Base-by-base conservation (phyloP, 208 protist genomes). In the Trypanosomatidae sp. region DNA sequence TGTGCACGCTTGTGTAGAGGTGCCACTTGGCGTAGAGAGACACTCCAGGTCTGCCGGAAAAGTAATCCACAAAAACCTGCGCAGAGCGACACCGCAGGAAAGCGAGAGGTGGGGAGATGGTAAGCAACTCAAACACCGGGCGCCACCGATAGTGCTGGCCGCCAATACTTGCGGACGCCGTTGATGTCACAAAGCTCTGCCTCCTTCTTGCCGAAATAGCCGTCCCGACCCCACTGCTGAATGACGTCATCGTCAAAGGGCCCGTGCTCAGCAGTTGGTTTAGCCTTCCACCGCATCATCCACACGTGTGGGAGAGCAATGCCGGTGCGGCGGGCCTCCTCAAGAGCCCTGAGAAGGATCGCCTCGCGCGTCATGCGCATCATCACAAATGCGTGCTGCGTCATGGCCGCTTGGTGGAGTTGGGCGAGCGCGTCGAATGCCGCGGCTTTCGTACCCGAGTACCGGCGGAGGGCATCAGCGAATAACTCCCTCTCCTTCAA, bases 361-460 rank as follows among this genome's bases (percentile, higher is more conserved):
- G 78, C 73, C 60, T 86, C 79, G 8, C 82, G 82, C 33, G 55
- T 76, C 73, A 86, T 79, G 41, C 43, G 30, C 78, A 86, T 83
- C 36, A 86, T 62, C 59, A 86, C 74, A 30, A 83, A 12, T 25
- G 78, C 79, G 65, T 86, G 66, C 71, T 86, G 78, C 25, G 62
- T 46, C 58, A 83, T 74, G 15, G 67, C 66, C 17, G 33, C 69
- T 43, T 55, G 55, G 46, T 86, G 82, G 13, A 76, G 59, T 53
- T 80, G 78, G 1, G 78, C 78, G 33, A 86, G 74, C 36, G 1
- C 19, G 17, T 71, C 69, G 22, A 86, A 71, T 6, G 30, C 67
- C 4, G 55, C 66, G 17, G 43, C 43, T 0, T 67, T 68, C 13
- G 73, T 65, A 2, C 66, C 49, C 17, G 82, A 66, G n/a, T 72